A percentile compares a stretch with the other conserved stretches of the same genome.
These are phyloP conservation scores for Corylus avellana DNA, from an alignment of 306 rosid species.

Conservation along the genomic window DNA sequence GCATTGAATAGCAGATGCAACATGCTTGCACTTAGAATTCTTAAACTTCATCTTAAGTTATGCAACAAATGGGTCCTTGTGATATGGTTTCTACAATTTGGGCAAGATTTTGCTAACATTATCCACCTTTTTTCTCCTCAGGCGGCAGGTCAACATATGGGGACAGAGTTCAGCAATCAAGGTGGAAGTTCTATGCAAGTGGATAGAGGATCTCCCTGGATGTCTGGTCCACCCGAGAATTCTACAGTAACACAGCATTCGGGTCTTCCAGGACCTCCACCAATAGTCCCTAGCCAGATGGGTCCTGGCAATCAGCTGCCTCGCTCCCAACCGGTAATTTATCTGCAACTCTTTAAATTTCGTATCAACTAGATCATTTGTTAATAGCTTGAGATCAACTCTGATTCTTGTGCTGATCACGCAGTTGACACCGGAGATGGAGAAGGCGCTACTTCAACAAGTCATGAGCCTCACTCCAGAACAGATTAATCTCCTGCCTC, in stretches of 20 bases:
- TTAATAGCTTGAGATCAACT: neutral
- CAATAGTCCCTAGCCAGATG: constrained; percentile 51
- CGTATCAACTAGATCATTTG: constrained; percentile 10
- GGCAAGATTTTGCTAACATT: neutral
- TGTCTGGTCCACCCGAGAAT: constrained; percentile 63
- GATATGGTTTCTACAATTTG: neutral
- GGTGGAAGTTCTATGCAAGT: constrained; percentile 65
- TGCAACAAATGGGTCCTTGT: neutral
- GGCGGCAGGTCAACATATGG: constrained; percentile 65
- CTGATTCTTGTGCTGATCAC: constrained; percentile 9
- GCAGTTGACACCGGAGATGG: constrained; percentile 92
- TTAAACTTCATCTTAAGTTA: neutral
- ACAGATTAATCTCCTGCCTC: constrained; percentile 82
- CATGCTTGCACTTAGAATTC: neutral
- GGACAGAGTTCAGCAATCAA: constrained; percentile 72
- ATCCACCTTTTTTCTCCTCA: constrained; percentile 22
- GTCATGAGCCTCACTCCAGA: constrained; percentile 96
- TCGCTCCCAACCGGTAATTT: constrained; percentile 52
- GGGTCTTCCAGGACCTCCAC: constrained; percentile 53
- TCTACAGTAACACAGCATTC: constrained; percentile 51
- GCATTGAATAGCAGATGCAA: neutral
- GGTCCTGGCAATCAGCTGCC: constrained; percentile 61
- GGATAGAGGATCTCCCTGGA: constrained; percentile 78
- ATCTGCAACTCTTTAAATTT: constrained; percentile 10
- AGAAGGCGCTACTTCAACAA: constrained; percentile 91